Percentiles rank a stretch among this genome's conserved stretches.
Conservation (phyloP, 176 grass and related monocot species). For the Ensete glaucum region DNA sequence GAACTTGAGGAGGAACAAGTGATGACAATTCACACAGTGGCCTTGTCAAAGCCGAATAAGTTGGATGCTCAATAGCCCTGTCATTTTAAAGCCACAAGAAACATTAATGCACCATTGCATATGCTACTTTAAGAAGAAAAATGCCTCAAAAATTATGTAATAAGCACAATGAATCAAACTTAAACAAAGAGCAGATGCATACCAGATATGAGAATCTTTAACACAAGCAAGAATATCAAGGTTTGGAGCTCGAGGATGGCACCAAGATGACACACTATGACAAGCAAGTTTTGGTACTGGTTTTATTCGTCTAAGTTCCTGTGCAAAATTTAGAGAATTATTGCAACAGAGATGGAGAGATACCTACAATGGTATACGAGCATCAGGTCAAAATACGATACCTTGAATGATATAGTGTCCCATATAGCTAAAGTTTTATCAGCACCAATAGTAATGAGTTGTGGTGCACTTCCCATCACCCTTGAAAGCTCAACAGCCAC, state of each 20-base stretch:
- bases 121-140: not conserved
- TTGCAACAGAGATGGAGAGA: constrained; percentile 10
- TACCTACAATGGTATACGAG: not conserved
- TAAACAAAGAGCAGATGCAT: constrained; percentile 18
- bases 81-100: constrained; percentile 27
- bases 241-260: constrained; percentile 91
- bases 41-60: constrained; percentile 96
- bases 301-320: constrained; percentile 99
- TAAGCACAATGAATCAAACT: not conserved
- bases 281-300: constrained; percentile 95
- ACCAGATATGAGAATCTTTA: constrained; percentile 99
- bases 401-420: constrained; percentile 99
- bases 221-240: constrained; percentile 99
- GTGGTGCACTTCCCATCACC: constrained; percentile 89
- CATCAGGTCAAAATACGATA: constrained; percentile 20
- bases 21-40: constrained; percentile 95
- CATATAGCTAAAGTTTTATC: constrained; percentile 99
- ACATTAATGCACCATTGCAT: not conserved
- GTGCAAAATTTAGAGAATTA: constrained; percentile 15
- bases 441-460: constrained; percentile 96
- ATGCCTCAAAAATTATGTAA: not conserved
- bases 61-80: constrained; percentile 99
- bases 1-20: constrained; percentile 87
- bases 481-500: constrained; percentile 94
- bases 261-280: constrained; percentile 99